Conservation (phyloP, 495 filamentous ascomycete species). For the Penicillium lagena region DNA sequence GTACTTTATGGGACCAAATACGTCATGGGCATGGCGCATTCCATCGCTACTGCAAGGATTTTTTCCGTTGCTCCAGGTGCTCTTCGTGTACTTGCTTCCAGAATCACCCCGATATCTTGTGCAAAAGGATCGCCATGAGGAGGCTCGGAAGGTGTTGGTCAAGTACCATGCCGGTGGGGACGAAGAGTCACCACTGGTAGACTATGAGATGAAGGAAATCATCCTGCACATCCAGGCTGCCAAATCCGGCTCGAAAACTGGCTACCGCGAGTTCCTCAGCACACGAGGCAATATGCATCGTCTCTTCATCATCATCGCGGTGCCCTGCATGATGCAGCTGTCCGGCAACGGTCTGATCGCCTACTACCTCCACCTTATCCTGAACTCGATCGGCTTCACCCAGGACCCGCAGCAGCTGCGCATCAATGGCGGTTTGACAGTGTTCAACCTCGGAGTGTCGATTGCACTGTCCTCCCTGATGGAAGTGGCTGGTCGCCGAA, state of each 20-base stretch:
- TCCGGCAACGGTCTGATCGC: slow-evolving; percentile 34
- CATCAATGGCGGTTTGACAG: slow-evolving; percentile 55
- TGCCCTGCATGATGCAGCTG: slow-evolving; percentile 48
- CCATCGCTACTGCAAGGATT: slow-evolving; percentile 26
- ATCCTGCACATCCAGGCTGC: slow-evolving; percentile 40
- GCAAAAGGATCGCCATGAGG: slow-evolving; percentile 44
- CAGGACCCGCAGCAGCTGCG: slow-evolving; percentile 46
- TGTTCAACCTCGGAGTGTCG: slow-evolving; percentile 55
- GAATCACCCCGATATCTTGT: slow-evolving; percentile 39
- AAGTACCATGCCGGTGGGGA: slow-evolving; percentile 52
- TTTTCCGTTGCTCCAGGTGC: slow-evolving; percentile 32
- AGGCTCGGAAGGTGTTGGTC: slow-evolving; percentile 40
- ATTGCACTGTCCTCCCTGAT: slow-evolving; percentile 57
- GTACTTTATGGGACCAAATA: slow-evolving; percentile 5
- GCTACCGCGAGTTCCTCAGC: slow-evolving; percentile 54
- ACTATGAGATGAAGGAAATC: slow-evolving; percentile 54
- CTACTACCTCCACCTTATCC: slow-evolving; percentile 34
- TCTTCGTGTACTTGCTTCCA: slow-evolving; percentile 32
- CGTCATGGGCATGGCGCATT: slow-evolving; percentile 40
- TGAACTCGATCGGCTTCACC: slow-evolving; percentile 30
- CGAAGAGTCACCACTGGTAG: slow-evolving; percentile 40
- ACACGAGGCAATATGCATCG: slow-evolving; percentile 51
- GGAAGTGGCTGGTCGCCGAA: slow-evolving; percentile 53
- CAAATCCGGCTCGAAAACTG: slow-evolving; percentile 45
- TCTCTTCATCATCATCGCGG: slow-evolving; percentile 50